Percentiles rank a stretch among this genome's conserved stretches.
Conservation (phyloP, 129 eudicot genomes). For the Mikania micrantha region DNA sequence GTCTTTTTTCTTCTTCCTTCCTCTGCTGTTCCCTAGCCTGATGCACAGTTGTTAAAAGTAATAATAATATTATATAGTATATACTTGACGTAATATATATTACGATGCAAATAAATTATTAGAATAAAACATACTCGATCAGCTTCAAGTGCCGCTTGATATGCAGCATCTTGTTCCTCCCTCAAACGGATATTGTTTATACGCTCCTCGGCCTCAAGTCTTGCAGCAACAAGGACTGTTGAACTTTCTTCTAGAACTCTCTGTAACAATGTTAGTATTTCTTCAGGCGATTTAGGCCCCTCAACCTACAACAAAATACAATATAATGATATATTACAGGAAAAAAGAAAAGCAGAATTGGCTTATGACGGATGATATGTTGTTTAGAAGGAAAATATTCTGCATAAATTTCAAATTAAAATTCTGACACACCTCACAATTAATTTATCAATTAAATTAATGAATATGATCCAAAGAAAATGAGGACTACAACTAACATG, state of each 20-base stretch:
- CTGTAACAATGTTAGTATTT: slow-evolving; percentile 55
- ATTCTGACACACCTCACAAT: too few relatives aligned
- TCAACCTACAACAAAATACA: slow-evolving; percentile 43
- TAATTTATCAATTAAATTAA: too few relatives aligned
- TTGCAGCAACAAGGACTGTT: slow-evolving; percentile 68
- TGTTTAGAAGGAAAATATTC: not conserved
- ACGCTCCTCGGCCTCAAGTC: slow-evolving; percentile 87
- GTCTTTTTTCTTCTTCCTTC: slow-evolving; percentile 68
- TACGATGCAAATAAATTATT: not conserved
- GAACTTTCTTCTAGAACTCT: slow-evolving; percentile 82
- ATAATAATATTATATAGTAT: not conserved
- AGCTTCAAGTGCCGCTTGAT: slow-evolving; percentile 92
- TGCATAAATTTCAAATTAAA: too few relatives aligned
- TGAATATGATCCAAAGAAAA: too few relatives aligned
- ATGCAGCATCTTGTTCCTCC: slow-evolving; percentile 97
- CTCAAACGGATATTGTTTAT: slow-evolving; percentile 56
- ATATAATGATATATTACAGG: not conserved
- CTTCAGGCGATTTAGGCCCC: slow-evolving; percentile 75
- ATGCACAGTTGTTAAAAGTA: not conserved
- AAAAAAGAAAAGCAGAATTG: not conserved
- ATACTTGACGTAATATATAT: not conserved
- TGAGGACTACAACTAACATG: too few relatives aligned
- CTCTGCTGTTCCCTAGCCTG: slow-evolving; percentile 82
- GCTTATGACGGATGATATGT: not conserved
- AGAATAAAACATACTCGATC: slow-evolving; percentile 51